Evolutionary conservation across 163 green algal genomes (phyloP).

Genomic region (Scenedesmus sp.): DNA sequence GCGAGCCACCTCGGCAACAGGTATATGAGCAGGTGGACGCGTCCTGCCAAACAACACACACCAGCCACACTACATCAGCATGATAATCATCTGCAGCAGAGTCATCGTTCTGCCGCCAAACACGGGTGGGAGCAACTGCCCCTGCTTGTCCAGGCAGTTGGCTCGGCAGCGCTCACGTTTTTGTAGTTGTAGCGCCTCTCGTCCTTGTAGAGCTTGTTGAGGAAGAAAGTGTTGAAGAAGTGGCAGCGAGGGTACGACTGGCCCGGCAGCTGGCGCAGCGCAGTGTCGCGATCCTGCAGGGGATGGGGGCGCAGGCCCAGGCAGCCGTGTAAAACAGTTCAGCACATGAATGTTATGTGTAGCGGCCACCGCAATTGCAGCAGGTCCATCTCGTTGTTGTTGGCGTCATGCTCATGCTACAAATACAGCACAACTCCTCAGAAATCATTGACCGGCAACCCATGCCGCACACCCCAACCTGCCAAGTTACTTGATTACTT

Average conservation of each 20-base stretch:
- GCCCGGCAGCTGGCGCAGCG: not conserved
- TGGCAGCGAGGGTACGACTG: constrained; percentile 74
- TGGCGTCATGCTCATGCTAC: too few species aligned
- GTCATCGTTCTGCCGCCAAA: too few species aligned
- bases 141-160: too few species aligned
- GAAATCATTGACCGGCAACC: too few species aligned
- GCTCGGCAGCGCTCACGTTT: constrained; percentile 30
- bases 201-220: constrained; percentile 89
- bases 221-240: constrained; percentile 96
- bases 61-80: not conserved
- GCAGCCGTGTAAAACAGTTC: not conserved
- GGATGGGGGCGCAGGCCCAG: not conserved
- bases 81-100: too few species aligned
- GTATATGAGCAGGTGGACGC: not conserved
- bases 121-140: too few species aligned
- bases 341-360: not conserved
- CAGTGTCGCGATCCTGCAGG: constrained; percentile 58
- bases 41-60: too few species aligned
- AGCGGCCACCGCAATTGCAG: too few species aligned
- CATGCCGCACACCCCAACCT: too few species aligned
- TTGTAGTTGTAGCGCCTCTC: constrained; percentile 70
- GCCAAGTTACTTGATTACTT: too few species aligned
- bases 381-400: too few species aligned
- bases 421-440: too few species aligned
- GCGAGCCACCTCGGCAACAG: not conserved